phyloP scores from a whole-genome alignment of 2,329 filamentous ascomycete species.

The Aureobasidium lini region DNA sequence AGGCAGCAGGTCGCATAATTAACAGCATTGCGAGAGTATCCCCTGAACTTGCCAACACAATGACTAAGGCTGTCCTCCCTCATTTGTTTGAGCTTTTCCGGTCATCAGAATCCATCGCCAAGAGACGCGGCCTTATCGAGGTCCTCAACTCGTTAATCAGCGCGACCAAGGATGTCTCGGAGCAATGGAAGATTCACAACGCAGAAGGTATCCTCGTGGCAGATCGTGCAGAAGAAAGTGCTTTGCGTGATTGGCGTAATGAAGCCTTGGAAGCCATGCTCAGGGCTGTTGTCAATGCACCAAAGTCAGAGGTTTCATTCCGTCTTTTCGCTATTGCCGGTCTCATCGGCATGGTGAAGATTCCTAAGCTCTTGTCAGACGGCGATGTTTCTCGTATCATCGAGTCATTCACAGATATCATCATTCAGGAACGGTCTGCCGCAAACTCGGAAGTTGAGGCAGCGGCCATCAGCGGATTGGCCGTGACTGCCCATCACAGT shows the following conservation, averaged over 20 bases:
- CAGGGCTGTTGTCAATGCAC: slow-evolving; percentile 36
- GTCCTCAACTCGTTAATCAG: slow-evolving; percentile 51
- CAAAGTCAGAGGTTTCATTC: slow-evolving; percentile 43
- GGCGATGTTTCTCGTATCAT: slow-evolving; percentile 43
- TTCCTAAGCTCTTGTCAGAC: slow-evolving; percentile 34
- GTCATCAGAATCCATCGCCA: slow-evolving; percentile 53
- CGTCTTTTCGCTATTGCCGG: slow-evolving; percentile 39
- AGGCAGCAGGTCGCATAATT: slow-evolving; percentile 55
- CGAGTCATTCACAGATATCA: slow-evolving; percentile 53
- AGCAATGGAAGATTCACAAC: slow-evolving; percentile 42
- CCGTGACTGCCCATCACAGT: slow-evolving; percentile 55
- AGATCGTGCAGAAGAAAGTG: slow-evolving; percentile 26
- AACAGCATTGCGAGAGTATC: slow-evolving; percentile 50
- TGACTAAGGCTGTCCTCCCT: slow-evolving; percentile 51
- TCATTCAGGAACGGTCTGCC: slow-evolving; percentile 51
- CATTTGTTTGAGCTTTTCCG: slow-evolving; percentile 54
- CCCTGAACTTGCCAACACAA: slow-evolving; percentile 45
- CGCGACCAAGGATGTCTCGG: slow-evolving; percentile 51
- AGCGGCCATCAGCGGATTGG: slow-evolving; percentile 51
- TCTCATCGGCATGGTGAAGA: slow-evolving; percentile 35
- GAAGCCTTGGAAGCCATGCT: slow-evolving; percentile 37
- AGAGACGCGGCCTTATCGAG: slow-evolving; percentile 55
- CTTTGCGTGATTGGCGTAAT: slow-evolving; percentile 32
- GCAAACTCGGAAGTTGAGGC: slow-evolving; percentile 51
- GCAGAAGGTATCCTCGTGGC: slow-evolving; percentile 13